Evolutionary conservation across 2,329 filamentous ascomycete genomes (phyloP).

Genomic region (Penicillium griseofulvum): DNA sequence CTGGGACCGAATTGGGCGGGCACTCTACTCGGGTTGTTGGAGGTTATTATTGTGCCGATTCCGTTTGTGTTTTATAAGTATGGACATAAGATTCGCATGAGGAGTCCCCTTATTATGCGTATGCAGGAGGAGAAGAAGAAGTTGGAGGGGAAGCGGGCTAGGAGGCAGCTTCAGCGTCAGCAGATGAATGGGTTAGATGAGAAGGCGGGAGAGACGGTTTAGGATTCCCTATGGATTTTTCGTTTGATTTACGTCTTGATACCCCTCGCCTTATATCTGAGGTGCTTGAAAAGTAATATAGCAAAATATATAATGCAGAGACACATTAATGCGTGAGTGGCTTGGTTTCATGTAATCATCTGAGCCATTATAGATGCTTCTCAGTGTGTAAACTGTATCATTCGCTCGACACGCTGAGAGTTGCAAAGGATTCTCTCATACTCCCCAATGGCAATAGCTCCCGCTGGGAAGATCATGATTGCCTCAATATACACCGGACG

Average conservation of each 20-base stretch:
- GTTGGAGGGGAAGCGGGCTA: conserved; percentile 43
- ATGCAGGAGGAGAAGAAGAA: conserved; percentile 55
- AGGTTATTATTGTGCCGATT: conserved; percentile 72
- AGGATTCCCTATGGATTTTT: not conserved
- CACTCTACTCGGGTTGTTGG: conserved; percentile 70
- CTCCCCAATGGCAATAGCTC: conserved; percentile 65
- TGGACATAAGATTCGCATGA: conserved; percentile 55
- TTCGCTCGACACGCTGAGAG: conserved; percentile 34
- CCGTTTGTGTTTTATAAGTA: conserved; percentile 73
- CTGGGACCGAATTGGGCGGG: conserved; percentile 77
- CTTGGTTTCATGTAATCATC: not conserved
- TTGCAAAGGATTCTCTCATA: conserved; percentile 64
- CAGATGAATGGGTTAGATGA: conserved; percentile 8
- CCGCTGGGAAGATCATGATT: conserved; percentile 73
- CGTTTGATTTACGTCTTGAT: conserved; percentile 6
- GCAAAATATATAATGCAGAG: conserved; percentile 4
- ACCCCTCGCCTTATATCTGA: conserved; percentile 14
- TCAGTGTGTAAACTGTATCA: conserved; percentile 18
- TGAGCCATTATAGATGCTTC: not conserved
- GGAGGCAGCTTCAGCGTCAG: conserved; percentile 16
- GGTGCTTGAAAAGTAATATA: conserved; percentile 15
- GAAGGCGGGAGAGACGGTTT: conserved; percentile 17
- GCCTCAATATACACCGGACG: conserved; percentile 63
- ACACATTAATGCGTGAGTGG: not conserved
- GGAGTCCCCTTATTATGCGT: conserved; percentile 55